A percentile compares a stretch with the other conserved stretches of the same genome.
These are phyloP conservation scores for Selaginella tamariscina DNA, from an alignment of 75 land plant species.

Conservation along the genomic window DNA sequence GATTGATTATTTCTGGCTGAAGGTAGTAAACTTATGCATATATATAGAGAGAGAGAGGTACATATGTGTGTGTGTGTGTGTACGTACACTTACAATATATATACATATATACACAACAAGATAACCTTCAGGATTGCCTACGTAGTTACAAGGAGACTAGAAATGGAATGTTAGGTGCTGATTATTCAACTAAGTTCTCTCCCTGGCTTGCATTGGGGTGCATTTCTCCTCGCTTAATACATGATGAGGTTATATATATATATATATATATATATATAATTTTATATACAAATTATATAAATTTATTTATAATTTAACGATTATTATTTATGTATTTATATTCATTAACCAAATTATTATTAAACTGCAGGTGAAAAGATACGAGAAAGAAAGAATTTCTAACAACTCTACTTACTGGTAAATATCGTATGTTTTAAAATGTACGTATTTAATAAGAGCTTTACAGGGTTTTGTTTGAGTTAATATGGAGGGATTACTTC, in stretches of 20 bases:
- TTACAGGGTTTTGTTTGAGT: conserved; percentile 85
- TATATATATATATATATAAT: too few species aligned
- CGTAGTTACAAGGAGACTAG: conserved; percentile 79
- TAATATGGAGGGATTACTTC: conserved; percentile 99
- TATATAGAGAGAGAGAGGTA: neutral
- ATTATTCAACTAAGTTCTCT: conserved; percentile 95
- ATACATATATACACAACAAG: neutral
- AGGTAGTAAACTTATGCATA: conserved; percentile 26
- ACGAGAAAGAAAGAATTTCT: conserved; percentile 66
- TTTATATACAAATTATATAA: too few species aligned
- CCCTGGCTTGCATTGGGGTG: conserved; percentile 94
- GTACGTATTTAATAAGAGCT: conserved; percentile 12
- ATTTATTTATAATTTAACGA: too few species aligned
- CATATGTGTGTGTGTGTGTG: neutral
- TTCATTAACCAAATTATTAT: neutral
- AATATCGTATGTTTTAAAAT: too few species aligned
- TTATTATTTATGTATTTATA: neutral
- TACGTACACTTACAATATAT: neutral
- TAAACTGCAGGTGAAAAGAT: conserved; percentile 61
- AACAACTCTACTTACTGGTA: conserved; percentile 98
- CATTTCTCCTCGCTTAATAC: conserved; percentile 66
- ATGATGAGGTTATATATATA: conserved; percentile 72
- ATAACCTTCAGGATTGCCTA: conserved; percentile 44
- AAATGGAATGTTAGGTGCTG: conserved; percentile 96
- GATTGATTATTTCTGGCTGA: conserved; percentile 86